phyloP scores from a whole-genome alignment of 805 yeast species.

The Schizosaccharomyces osmophilus region DNA sequence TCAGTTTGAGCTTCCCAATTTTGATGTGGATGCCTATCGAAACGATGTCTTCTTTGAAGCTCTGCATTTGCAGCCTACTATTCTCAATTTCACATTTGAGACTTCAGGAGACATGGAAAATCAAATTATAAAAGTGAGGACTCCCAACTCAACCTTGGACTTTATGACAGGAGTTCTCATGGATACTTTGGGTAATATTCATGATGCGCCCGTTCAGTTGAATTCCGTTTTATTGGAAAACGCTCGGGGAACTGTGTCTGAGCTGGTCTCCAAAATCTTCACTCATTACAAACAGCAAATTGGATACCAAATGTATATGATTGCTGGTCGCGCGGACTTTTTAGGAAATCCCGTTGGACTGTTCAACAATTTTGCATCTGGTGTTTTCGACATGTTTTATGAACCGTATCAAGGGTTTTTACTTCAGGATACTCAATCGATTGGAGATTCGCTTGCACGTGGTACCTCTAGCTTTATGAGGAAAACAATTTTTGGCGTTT shows the following conservation, averaged over 20 bases:
- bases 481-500: constrained; percentile 80
- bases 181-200: constrained; percentile 90
- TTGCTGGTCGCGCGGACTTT: constrained; percentile 87
- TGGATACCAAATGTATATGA: constrained; percentile 72
- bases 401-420: constrained; percentile 93
- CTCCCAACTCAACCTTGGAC: constrained; percentile 41
- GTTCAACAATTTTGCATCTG: constrained; percentile 78
- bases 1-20: neutral
- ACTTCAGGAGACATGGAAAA: constrained; percentile 57
- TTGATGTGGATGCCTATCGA: neutral
- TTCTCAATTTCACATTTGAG: constrained; percentile 69
- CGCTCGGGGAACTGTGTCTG: constrained; percentile 60
- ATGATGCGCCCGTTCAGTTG: constrained; percentile 82
- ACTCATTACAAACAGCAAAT: constrained; percentile 85
- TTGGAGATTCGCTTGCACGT: constrained; percentile 85
- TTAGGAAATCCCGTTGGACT: constrained; percentile 93
- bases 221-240: constrained; percentile 75
- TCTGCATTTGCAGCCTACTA: constrained; percentile 74
- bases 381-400: constrained; percentile 85
- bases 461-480: constrained; percentile 87
- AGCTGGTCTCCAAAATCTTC: constrained; percentile 39
- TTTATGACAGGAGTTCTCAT: constrained; percentile 58
- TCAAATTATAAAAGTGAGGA: constrained; percentile 26
- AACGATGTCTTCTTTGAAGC: constrained; percentile 67
- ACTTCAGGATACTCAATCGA: constrained; percentile 84